phyloP scores from a whole-genome alignment of 805 yeast species.

The Yamadazyma takamatsuzukensis region DNA sequence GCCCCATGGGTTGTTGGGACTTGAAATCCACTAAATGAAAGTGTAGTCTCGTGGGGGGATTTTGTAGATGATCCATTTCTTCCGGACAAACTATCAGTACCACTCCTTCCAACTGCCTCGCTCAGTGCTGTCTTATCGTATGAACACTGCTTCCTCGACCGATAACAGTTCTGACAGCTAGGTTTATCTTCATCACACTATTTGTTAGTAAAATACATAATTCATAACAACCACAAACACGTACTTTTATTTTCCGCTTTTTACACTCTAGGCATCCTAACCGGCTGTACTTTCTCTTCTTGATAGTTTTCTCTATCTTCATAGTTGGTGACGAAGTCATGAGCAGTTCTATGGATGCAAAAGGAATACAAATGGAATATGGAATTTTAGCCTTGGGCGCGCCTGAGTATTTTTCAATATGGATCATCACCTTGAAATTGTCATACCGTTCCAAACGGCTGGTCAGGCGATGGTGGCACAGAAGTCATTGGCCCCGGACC shows the following conservation, averaged over 20 bases:
- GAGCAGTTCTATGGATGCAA: too few relatives aligned
- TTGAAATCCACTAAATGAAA: background rate
- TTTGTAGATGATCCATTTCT: background rate
- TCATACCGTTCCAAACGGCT: conserved; percentile 59
- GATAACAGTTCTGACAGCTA: conserved; percentile 11
- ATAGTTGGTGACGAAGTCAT: too few relatives aligned
- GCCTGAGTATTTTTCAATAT: too few relatives aligned
- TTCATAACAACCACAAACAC: conserved; percentile 1
- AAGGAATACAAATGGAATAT: too few relatives aligned
- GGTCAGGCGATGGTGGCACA: conserved; percentile 64
- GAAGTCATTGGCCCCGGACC: conserved; percentile 69
- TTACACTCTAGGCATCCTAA: conserved; percentile 15
- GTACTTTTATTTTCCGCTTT: conserved; percentile 14
- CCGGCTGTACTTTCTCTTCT: conserved; percentile 14
- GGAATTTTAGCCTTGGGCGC: too few relatives aligned
- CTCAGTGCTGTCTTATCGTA: background rate
- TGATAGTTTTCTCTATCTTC: too few relatives aligned
- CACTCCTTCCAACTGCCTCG: conserved; percentile 1
- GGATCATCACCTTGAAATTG: conserved; percentile 30
- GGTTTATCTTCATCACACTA: conserved; percentile 17
- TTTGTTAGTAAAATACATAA: conserved; percentile 3
- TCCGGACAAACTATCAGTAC: background rate
- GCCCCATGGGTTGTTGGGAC: too few relatives aligned
- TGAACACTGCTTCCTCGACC: conserved; percentile 8
- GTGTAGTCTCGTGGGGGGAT: background rate